A percentile compares a stretch with the other conserved stretches of the same genome.
These are phyloP conservation scores for Pythium rishiriense DNA, from an alignment of 352 stramenopile genomes.

Conservation along the genomic window DNA sequence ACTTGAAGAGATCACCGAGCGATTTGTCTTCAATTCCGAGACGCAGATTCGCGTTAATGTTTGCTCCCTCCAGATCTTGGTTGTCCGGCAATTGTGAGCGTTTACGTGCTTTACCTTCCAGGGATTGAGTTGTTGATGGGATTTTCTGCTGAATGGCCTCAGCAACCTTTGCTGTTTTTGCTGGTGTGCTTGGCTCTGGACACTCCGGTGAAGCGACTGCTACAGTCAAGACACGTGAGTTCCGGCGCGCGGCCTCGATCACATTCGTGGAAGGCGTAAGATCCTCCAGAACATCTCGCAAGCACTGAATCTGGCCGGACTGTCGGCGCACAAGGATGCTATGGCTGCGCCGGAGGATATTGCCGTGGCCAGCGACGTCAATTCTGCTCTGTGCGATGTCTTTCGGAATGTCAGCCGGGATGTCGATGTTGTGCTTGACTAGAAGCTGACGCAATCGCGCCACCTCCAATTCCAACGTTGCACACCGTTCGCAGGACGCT, in stretches of 20 bases:
- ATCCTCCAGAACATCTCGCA: constrained; percentile 33
- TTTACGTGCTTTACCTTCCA: not conserved
- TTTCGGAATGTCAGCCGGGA: not conserved
- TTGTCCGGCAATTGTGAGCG: not conserved
- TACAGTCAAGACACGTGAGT: constrained; percentile 4
- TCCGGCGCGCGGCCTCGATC: constrained; percentile 12
- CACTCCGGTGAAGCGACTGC: not conserved
- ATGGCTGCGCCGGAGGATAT: constrained; percentile 23
- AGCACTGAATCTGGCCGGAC: constrained; percentile 32
- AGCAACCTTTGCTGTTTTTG: not conserved
- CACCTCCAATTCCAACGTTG: constrained; percentile 25
- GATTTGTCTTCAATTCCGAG: constrained; percentile 46
- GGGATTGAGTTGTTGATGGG: not conserved
- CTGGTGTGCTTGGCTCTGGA: not conserved
- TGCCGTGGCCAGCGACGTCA: not conserved
- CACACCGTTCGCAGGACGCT: constrained; percentile 21
- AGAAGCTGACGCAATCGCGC: constrained; percentile 12
- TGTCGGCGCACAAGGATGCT: constrained; percentile 32
- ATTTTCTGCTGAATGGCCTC: not conserved
- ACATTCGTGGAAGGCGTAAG: constrained; percentile 20
- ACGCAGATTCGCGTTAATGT: not conserved
- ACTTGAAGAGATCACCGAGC: constrained; percentile 67
- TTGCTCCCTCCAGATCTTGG: constrained; percentile 3
- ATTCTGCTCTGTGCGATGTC: not conserved
- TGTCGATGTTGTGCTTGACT: constrained; percentile 7